Base-by-base conservation (phyloP, 1,139 yeast species). In the Candida buenavistaensis region DNA sequence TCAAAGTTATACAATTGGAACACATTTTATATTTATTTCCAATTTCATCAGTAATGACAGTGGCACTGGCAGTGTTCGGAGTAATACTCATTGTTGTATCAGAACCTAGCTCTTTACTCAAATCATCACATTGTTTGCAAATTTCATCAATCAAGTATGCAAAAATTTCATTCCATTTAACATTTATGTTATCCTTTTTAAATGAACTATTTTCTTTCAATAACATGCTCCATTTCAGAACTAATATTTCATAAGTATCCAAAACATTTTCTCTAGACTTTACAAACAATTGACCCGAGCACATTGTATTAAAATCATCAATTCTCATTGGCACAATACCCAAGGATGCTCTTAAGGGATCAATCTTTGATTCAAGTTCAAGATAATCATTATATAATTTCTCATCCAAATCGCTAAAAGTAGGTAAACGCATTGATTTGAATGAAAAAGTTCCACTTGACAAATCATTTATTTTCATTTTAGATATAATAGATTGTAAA, bases 301-400 rank as follows among this genome's bases (percentile, higher is more conserved):
- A 71, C 32, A 55, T 51, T 12, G 49, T 52, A 35, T 51, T 58
- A 50, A 68, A 74, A 33, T 64, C 68, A 14, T 75, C 75, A 14
- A 82, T 62, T 34, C 83, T 61, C 11, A 62, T 48, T 0, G 86
- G 85, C 4, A 83, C 62, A 37, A 80, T 72, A 28, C 72, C 68
- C n/a, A 83, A 49, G 13, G 90, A 80, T 2, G 80, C 81, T 28
- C 64, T 61, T 30, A 82, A 58, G 0, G 87, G 87, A 22, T 62
- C 63, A 9, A 78, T 46, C 21, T 63, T 54, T 5, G 59, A 45
- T 19, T 61, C 63, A 7, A 71, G 49, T 4, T 43, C 48, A 10
- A 57, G 35, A 39, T 63, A 65, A 17, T 57, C 58, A 6, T 52
- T 44, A 44, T 65, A 59, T n/a, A 61, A 35, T 13, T 43, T 40